These are phyloP conservation scores for Aspergillus eucalypticola DNA, from an alignment of 2,329 filamentous ascomycete species.

Conservation along the genomic window DNA sequence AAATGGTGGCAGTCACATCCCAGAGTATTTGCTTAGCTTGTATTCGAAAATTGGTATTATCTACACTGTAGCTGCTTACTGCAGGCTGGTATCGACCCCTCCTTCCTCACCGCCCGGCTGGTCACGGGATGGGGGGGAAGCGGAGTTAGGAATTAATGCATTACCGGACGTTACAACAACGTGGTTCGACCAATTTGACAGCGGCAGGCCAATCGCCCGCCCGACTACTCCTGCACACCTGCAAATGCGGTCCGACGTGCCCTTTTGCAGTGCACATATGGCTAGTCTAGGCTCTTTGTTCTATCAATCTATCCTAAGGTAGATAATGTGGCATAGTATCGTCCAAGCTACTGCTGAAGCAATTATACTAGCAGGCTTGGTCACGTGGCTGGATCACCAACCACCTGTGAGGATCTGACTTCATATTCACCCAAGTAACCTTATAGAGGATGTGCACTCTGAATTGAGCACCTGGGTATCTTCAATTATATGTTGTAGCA, in stretches of 20 bases:
- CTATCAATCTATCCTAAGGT: background rate
- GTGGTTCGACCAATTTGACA: background rate
- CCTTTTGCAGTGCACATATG: background rate
- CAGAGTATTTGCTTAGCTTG: no score
- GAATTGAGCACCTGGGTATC: no score
- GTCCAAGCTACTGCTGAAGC: no score
- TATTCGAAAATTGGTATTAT: no score
- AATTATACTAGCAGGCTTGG: no score
- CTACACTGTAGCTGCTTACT: background rate
- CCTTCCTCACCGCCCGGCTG: constrained; percentile 2
- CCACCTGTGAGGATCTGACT: no score
- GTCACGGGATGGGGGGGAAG: background rate
- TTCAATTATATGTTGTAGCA: no score
- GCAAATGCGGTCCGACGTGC: background rate
- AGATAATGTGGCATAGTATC: no score
- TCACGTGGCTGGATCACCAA: no score
- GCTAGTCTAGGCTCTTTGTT: background rate
- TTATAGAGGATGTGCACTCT: no score
- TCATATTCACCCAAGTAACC: no score
- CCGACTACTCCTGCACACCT: background rate
- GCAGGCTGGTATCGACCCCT: background rate
- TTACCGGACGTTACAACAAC: background rate
- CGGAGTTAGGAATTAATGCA: constrained; percentile 7
- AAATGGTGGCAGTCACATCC: no score
- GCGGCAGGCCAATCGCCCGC: background rate